Base-by-base conservation (phyloP, 192 early-diverging fungal species). In the Cladochytrium replicatum region DNA sequence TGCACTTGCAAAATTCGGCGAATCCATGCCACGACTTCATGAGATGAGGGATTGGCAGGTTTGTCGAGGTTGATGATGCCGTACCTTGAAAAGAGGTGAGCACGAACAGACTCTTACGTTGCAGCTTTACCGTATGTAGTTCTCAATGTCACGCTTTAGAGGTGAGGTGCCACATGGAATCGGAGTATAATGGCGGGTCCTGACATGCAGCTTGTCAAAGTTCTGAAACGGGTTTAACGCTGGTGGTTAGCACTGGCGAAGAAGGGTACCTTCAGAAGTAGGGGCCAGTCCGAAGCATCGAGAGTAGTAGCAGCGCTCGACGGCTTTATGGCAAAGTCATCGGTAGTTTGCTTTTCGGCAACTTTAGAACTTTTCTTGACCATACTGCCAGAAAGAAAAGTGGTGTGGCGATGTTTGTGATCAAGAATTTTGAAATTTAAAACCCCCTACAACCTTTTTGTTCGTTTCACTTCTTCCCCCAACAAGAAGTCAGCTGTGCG, bases 21-120 rank as follows among this genome's bases (percentile, higher is more conserved):
- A 65, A 99, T 92, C 95, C 95, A 99, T 46, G 95, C 95, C 43
- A 99, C 95, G 21, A 99, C 95, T 71, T 99, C 95, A 77, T 99
- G 95, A 40, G 95, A 99, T 44, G 93, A 97, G 44, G 95, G 95
- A 75, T 99, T 99, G 27, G 95, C 83, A 28, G 95, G 95, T 75
- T 99, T 99, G 78, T 99, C 95, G 53, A 99, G 77, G 76, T 99
- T 99, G 71, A 99, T 99, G 41, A 94, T 84, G 63, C 95, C 95
- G 75, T 96, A 99, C 63, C 75, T 82, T 49, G 32, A 34, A 17
- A 37, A 11, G 23, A 19, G 6, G 51, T 19, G 15, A 19, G 13
- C 30, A 28, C 22, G 19, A 4, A 44, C 26, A 25, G 27, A 28
- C 43, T 19, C 4, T 6, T 23, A 15, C 28, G 21, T 6, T 17